phyloP scores from a whole-genome alignment of 257 asterid genomes.

The Lycium ferocissimum region DNA sequence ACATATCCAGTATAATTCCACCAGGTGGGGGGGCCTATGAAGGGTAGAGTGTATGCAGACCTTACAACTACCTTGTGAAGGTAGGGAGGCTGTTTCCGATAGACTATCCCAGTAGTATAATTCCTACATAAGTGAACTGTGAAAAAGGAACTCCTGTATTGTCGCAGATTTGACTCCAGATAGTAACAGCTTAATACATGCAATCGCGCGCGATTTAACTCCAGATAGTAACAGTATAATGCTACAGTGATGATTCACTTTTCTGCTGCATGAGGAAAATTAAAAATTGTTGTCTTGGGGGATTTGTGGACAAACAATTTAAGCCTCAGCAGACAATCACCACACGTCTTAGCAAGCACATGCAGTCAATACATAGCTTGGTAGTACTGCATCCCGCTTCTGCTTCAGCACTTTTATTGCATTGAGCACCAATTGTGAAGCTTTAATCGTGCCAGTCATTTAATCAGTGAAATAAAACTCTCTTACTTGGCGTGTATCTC shows the following conservation, averaged over 20 bases:
- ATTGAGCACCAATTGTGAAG: conserved; percentile 75
- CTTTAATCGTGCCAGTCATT: conserved; percentile 83
- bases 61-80: too few relatives aligned
- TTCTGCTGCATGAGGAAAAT: background rate
- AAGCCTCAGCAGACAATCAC: background rate
- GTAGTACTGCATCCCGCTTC: conserved; percentile 76
- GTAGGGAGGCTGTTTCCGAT: too few relatives aligned
- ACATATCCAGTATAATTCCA: too few relatives aligned
- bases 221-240: background rate
- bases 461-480: conserved; percentile 81
- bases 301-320: background rate
- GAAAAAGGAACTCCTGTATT: too few relatives aligned
- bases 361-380: background rate
- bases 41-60: too few relatives aligned
- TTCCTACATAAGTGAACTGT: too few relatives aligned
- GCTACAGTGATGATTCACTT: background rate
- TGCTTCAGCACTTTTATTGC: conserved; percentile 85
- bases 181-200: too few relatives aligned
- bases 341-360: background rate
- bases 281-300: background rate
- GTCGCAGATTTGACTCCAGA: background rate
- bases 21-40: too few relatives aligned
- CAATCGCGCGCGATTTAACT: background rate
- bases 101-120: too few relatives aligned
- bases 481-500: conserved; percentile 83